A percentile compares a stretch with the other conserved stretches of the same genome.
These are phyloP conservation scores for Diaporthe citri DNA, from an alignment of 2,329 filamentous ascomycete species.

Conservation along the genomic window DNA sequence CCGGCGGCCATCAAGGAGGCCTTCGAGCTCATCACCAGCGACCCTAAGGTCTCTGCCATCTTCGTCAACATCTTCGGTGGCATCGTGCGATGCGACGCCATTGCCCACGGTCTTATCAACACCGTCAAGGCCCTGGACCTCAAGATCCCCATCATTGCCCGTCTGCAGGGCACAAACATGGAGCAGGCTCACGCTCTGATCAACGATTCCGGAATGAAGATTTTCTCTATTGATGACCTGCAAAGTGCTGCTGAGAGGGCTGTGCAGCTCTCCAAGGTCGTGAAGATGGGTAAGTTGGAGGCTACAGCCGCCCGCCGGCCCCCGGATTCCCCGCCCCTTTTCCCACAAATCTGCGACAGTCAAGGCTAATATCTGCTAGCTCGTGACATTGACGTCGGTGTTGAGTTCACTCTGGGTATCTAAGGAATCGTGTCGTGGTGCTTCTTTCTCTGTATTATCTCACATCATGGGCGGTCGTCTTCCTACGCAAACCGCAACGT, in stretches of 20 bases:
- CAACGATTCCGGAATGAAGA: slow-evolving; percentile 98
- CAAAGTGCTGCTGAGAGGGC: slow-evolving; percentile 98
- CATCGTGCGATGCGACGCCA: slow-evolving; percentile 97
- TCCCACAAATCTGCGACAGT: slow-evolving; percentile 28
- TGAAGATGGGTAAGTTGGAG: slow-evolving; percentile 86
- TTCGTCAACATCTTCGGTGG: slow-evolving; percentile 99
- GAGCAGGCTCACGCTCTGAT: slow-evolving; percentile 92
- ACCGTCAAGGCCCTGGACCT: slow-evolving; percentile 96
- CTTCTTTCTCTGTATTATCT: slow-evolving; percentile 36
- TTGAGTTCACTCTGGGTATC: slow-evolving; percentile 95
- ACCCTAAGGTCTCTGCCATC: slow-evolving; percentile 97
- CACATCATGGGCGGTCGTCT: slow-evolving; percentile 25
- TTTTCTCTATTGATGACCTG: slow-evolving; percentile 99
- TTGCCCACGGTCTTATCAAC: slow-evolving; percentile 94
- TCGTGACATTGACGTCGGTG: slow-evolving; percentile 95
- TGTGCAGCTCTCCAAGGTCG: slow-evolving; percentile 98
- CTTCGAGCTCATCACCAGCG: slow-evolving; percentile 98
- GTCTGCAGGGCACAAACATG: slow-evolving; percentile 98
- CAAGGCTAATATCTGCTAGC: slow-evolving; percentile 60
- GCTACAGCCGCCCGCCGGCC: not conserved
- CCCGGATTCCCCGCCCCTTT: not conserved
- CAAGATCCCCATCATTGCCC: slow-evolving; percentile 95
- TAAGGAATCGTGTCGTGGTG: slow-evolving; percentile 59
- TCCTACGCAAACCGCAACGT: not conserved
- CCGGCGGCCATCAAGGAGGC: slow-evolving; percentile 96